Evolutionary conservation across 2,329 filamentous ascomycete genomes (phyloP).

Genomic region (Byssothecium circinans): DNA sequence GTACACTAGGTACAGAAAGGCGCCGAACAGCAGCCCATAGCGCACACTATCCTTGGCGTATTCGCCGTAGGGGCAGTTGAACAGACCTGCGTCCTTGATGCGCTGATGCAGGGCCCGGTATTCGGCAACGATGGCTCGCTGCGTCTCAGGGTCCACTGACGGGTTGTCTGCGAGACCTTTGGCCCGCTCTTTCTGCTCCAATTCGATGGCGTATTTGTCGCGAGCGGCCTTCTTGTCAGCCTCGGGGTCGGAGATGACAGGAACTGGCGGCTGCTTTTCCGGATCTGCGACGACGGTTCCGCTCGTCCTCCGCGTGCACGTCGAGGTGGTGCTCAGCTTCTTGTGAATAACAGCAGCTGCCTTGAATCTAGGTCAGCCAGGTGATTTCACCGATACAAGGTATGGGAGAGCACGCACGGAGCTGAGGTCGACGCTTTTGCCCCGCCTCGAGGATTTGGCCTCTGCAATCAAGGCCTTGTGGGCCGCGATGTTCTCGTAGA

Average conservation of each 20-base stretch:
- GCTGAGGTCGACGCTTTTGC: constrained; percentile 32
- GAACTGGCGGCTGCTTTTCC: constrained; percentile 25
- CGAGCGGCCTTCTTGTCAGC: constrained; percentile 25
- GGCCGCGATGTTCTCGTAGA: constrained; percentile 25
- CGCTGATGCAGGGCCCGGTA: constrained; percentile 60
- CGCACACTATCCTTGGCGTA: constrained; percentile 63
- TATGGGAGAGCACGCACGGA: constrained; percentile 24
- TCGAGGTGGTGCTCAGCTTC: constrained; percentile 24
- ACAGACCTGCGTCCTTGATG: constrained; percentile 59
- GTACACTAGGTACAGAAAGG: constrained; percentile 52
- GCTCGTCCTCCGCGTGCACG: constrained; percentile 20
- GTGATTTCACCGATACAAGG: background rate
- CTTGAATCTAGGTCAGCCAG: constrained; percentile 25
- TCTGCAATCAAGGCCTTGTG: constrained; percentile 13
- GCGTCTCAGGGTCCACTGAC: constrained; percentile 57
- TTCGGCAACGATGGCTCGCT: constrained; percentile 57
- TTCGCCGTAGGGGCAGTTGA: constrained; percentile 60
- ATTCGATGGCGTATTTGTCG: constrained; percentile 35
- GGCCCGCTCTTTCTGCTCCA: constrained; percentile 43
- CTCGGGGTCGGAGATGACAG: constrained; percentile 3
- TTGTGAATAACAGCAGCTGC: constrained; percentile 30
- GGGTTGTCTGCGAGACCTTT: constrained; percentile 47
- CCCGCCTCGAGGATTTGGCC: constrained; percentile 15
- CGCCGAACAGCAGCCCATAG: constrained; percentile 55
- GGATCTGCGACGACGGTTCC: constrained; percentile 15